These are phyloP conservation scores for Penicillium sp. DNA, from an alignment of 2,329 filamentous ascomycete genomes.

Conservation along the genomic window DNA sequence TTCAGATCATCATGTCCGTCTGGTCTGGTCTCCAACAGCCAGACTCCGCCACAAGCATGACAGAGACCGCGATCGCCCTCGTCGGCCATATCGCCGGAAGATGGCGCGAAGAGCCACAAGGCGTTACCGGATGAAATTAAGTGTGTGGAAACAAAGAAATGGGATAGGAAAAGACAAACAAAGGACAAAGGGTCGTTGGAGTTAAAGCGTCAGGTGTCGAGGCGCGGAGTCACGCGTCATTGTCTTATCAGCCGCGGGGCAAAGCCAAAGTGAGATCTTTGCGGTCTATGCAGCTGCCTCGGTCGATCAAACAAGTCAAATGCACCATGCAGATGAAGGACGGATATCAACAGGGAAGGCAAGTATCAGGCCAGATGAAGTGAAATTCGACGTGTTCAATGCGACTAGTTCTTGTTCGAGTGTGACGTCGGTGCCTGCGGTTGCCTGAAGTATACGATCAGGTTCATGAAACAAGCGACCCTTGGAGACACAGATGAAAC, in stretches of 20 bases:
- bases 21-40: slow-evolving; percentile 63
- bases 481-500: neutral
- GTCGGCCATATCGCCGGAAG: slow-evolving; percentile 35
- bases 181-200: slow-evolving; percentile 2
- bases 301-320: neutral
- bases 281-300: neutral
- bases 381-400: slow-evolving; percentile 1
- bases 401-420: neutral
- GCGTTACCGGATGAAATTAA: neutral
- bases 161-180: neutral
- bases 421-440: slow-evolving; percentile 11
- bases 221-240: slow-evolving; percentile 26
- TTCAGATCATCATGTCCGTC: slow-evolving; percentile 55
- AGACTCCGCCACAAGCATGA: slow-evolving; percentile 77
- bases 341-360: neutral
- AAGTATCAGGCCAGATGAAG: neutral
- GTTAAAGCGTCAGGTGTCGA: slow-evolving; percentile 12
- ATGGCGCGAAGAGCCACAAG: neutral
- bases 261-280: neutral
- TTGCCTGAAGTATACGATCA: slow-evolving; percentile 4
- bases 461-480: slow-evolving; percentile 1
- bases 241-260: slow-evolving; percentile 23
- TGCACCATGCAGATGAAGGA: neutral
- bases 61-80: slow-evolving; percentile 75
- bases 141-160: neutral